These are phyloP conservation scores for Colletotrichum cuscutae DNA, from an alignment of 2,329 filamentous ascomycete species.

Conservation along the genomic window DNA sequence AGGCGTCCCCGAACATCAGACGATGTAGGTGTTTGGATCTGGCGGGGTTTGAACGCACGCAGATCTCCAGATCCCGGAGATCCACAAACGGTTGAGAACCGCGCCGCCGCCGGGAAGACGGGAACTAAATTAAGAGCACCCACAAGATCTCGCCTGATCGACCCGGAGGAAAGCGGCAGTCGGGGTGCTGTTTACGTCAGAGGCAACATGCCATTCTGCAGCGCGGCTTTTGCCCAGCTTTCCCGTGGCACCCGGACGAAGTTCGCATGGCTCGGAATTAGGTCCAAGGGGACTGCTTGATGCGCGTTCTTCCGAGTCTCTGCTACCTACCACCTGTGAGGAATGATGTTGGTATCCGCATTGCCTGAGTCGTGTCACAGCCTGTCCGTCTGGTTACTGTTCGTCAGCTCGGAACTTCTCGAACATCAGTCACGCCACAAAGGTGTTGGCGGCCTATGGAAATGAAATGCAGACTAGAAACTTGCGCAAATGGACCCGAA, in stretches of 20 bases:
- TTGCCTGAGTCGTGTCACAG: background rate
- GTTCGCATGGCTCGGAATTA: constrained; percentile 10
- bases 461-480: background rate
- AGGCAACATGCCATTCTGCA: constrained; percentile 5
- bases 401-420: background rate
- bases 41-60: constrained; percentile 22
- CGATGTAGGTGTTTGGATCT: constrained; percentile 17
- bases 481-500: background rate
- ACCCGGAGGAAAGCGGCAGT: constrained; percentile 8
- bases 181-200: constrained; percentile 8
- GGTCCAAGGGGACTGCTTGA: too few species aligned
- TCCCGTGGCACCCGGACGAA: constrained; percentile 15
- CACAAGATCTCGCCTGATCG: constrained; percentile 18
- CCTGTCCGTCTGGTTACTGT: too few species aligned
- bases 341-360: background rate
- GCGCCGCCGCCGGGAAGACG: constrained; percentile 15
- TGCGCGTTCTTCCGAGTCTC: background rate
- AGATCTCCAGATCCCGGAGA: constrained; percentile 23
- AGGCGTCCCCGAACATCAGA: constrained; percentile 17
- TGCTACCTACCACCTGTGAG: background rate
- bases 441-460: background rate
- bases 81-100: constrained; percentile 7
- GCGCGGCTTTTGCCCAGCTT: constrained; percentile 23
- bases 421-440: constrained; percentile 3
- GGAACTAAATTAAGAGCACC: constrained; percentile 9